These are phyloP conservation scores for Limnanthes douglasii DNA, from an alignment of 345 rosid genomes.

Conservation along the genomic window DNA sequence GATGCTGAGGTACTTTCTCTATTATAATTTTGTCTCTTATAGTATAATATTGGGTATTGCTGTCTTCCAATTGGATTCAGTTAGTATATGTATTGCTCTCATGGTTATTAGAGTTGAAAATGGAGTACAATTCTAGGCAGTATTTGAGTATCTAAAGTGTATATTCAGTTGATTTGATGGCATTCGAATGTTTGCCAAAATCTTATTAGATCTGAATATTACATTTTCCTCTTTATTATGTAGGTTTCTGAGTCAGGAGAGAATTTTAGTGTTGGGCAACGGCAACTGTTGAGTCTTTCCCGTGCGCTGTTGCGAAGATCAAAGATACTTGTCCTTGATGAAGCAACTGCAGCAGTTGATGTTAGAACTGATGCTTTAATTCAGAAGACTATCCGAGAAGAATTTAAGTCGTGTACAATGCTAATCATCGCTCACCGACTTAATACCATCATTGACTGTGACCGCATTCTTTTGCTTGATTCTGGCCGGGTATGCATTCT, in stretches of 20 bases:
- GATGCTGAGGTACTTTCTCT: constrained; percentile 59
- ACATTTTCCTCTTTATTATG: constrained; percentile 2
- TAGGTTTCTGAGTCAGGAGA: constrained; percentile 96
- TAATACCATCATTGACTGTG: constrained; percentile 92
- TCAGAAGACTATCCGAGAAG: constrained; percentile 97
- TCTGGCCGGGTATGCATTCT: constrained; percentile 59
- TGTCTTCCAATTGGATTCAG: not conserved
- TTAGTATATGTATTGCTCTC: no score
- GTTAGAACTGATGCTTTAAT: constrained; percentile 97
- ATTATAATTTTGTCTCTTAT: not conserved
- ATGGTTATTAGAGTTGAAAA: no score
- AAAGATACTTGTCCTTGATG: constrained; percentile 95
- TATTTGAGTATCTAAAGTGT: not conserved
- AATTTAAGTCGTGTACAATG: constrained; percentile 92
- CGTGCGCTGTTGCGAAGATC: constrained; percentile 92
- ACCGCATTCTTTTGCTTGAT: constrained; percentile 76
- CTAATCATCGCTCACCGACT: constrained; percentile 95
- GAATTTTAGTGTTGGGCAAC: constrained; percentile 96
- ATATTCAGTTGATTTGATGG: not conserved
- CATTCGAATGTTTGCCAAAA: not conserved
- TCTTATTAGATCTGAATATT: not conserved
- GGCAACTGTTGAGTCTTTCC: constrained; percentile 94
- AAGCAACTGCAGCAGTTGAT: constrained; percentile 99
- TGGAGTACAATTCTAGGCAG: not conserved
- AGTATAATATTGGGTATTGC: not conserved